Percentiles rank a stretch among this genome's conserved stretches.
phyloP scores from a whole-genome alignment of 768 basidiomycete species.

The Rhodotorula sphaerocarpa region DNA sequence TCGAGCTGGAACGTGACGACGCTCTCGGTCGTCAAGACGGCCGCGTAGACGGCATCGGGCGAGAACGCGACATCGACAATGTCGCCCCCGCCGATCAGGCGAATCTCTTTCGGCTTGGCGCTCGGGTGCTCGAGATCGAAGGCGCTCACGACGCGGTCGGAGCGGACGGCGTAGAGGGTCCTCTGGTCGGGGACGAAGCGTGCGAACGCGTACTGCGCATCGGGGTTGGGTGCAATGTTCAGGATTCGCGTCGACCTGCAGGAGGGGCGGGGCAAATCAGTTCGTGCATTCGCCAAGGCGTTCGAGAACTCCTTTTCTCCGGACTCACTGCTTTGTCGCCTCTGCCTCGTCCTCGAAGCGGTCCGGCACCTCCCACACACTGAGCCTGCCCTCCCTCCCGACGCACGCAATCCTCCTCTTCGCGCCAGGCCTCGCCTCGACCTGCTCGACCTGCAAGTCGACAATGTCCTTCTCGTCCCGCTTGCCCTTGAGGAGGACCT shows the following conservation, averaged over 20 bases:
- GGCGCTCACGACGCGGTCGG: not conserved
- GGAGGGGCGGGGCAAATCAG: too few relatives aligned
- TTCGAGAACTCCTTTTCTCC: too few relatives aligned
- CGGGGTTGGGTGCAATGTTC: not conserved
- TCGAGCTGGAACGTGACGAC: too few relatives aligned
- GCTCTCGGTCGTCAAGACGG: not conserved
- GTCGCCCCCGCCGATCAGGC: not conserved
- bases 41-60: not conserved
- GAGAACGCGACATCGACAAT: constrained; percentile 16
- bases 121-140: not conserved
- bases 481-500: constrained; percentile 7
- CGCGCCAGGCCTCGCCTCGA: not conserved
- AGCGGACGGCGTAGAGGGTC: not conserved
- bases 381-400: not conserved
- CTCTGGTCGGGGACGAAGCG: constrained; percentile 7
- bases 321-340: not conserved
- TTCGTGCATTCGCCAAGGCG: not conserved
- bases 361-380: not conserved
- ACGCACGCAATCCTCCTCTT: not conserved
- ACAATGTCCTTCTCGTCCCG: not conserved
- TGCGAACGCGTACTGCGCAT: not conserved
- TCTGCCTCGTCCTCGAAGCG: not conserved
- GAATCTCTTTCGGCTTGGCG: not conserved
- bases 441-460: constrained; percentile 1
- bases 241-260: not conserved